A percentile compares a stretch with the other conserved stretches of the same genome.
Evolutionary conservation across 208 protist species (phyloP).

Genomic region (Crithidia bombi): DNA sequence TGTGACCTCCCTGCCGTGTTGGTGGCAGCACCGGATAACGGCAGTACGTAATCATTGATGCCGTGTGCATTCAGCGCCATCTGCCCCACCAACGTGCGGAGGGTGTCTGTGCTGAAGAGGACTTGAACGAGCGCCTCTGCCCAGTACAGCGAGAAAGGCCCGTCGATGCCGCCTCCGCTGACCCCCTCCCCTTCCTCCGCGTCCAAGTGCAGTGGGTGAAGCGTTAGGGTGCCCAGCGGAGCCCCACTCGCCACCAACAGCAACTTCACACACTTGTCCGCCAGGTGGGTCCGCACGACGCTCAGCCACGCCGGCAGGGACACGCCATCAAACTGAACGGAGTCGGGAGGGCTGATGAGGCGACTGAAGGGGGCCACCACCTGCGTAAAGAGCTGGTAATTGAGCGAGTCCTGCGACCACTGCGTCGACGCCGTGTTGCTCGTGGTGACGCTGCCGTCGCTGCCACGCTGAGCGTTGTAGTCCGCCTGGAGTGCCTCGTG

Average conservation of each 20-base stretch:
- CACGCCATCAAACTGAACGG: conserved; percentile 45
- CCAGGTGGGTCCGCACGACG: conserved; percentile 33
- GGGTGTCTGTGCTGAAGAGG: conserved; percentile 56
- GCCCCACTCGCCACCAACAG: conserved; percentile 28
- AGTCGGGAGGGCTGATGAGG: conserved; percentile 65
- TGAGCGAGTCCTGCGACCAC: conserved; percentile 29
- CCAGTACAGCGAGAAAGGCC: conserved; percentile 34
- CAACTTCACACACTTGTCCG: conserved; percentile 32
- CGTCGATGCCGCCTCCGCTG: no score
- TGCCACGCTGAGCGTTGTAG: conserved; percentile 9
- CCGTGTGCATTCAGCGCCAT: conserved; percentile 78
- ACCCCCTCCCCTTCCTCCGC: no score
- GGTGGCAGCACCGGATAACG: background rate
- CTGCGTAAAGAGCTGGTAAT: conserved; percentile 68
- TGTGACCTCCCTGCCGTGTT: background rate
- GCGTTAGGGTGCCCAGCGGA: background rate
- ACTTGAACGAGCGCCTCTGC: conserved; percentile 51
- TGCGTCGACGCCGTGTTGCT: background rate
- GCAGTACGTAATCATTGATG: conserved; percentile 56
- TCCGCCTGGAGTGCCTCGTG: conserved; percentile 48
- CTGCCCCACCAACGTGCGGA: conserved; percentile 71
- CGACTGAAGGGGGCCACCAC: conserved; percentile 68
- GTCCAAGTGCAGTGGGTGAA: background rate
- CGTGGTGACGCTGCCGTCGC: conserved; percentile 17
- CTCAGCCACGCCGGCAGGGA: conserved; percentile 51